Conservation (phyloP, 2,329 filamentous ascomycete species). For the Ophiocordyceps camponoti-saundersi region DNA sequence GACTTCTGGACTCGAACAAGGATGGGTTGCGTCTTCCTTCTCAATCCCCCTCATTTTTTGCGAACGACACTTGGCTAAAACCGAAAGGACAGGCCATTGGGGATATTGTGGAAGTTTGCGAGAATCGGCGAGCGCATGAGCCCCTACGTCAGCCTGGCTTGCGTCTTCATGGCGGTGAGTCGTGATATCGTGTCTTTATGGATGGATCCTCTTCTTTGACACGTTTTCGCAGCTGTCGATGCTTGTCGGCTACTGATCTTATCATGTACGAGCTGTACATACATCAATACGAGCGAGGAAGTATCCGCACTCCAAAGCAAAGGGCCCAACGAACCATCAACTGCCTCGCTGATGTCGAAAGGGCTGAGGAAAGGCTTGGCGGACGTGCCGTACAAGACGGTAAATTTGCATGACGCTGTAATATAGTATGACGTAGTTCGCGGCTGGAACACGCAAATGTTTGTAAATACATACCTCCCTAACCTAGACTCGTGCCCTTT, state of each 20-base stretch:
- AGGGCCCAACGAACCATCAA: background rate
- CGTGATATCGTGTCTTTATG: background rate
- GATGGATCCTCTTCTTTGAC: background rate
- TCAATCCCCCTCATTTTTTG: background rate
- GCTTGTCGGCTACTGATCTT: background rate
- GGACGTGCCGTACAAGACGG: too few species aligned
- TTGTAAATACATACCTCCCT: background rate
- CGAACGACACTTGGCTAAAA: background rate
- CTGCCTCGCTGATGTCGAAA: too few species aligned
- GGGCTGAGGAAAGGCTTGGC: background rate
- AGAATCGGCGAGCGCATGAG: slow-evolving; percentile 83
- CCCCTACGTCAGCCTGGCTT: slow-evolving; percentile 90
- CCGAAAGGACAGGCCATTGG: slow-evolving; percentile 40
- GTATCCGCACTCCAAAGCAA: background rate
- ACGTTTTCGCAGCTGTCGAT: background rate
- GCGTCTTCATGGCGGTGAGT: slow-evolving; percentile 75
- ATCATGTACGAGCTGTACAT: too few species aligned
- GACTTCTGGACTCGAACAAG: slow-evolving; percentile 85
- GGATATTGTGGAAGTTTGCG: slow-evolving; percentile 92
- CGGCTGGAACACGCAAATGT: background rate
- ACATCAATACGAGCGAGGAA: too few species aligned
- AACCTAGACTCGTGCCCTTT: too few species aligned
- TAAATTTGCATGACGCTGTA: background rate
- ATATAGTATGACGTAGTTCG: too few species aligned
- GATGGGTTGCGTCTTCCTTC: slow-evolving; percentile 48